phyloP scores from a whole-genome alignment of 2,329 filamentous ascomycete species.

The Nemania sp. region DNA sequence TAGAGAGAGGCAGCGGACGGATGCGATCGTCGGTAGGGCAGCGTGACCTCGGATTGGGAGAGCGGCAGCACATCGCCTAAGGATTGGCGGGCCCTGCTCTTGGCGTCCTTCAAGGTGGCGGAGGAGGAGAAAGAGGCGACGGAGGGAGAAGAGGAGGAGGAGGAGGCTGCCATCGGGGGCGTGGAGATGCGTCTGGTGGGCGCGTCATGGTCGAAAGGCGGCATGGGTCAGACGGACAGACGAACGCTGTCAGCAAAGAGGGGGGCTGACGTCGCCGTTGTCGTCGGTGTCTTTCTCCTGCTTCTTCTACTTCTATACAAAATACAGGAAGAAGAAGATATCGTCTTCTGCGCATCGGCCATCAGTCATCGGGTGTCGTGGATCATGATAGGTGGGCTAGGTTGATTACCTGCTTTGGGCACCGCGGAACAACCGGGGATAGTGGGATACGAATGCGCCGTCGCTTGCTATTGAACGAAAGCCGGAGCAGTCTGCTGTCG shows the following conservation, averaged over 20 bases:
- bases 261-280: not conserved
- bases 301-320: too few species aligned
- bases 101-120: slow-evolving; percentile 63
- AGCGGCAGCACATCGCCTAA: slow-evolving; percentile 52
- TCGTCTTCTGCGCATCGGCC: not conserved
- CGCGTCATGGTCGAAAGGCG: slow-evolving; percentile 44
- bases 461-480: not conserved
- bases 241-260: not conserved
- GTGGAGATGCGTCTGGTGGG: slow-evolving; percentile 71
- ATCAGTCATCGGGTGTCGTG: not conserved
- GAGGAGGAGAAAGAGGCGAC: too few species aligned
- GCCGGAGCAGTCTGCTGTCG: not conserved
- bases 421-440: not conserved
- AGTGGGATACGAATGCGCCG: not conserved
- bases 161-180: slow-evolving; percentile 64
- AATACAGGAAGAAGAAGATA: too few species aligned
- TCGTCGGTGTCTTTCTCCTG: slow-evolving; percentile 5
- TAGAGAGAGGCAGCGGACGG: slow-evolving; percentile 65
- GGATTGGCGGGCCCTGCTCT: slow-evolving; percentile 66
- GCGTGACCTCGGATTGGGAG: slow-evolving; percentile 56
- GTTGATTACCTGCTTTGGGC: too few species aligned
- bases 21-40: slow-evolving; percentile 59
- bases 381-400: too few species aligned
- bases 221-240: slow-evolving; percentile 33
- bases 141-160: too few species aligned